phyloP scores from a whole-genome alignment of 2,329 filamentous ascomycete species.

The Calonectria pauciramosa region DNA sequence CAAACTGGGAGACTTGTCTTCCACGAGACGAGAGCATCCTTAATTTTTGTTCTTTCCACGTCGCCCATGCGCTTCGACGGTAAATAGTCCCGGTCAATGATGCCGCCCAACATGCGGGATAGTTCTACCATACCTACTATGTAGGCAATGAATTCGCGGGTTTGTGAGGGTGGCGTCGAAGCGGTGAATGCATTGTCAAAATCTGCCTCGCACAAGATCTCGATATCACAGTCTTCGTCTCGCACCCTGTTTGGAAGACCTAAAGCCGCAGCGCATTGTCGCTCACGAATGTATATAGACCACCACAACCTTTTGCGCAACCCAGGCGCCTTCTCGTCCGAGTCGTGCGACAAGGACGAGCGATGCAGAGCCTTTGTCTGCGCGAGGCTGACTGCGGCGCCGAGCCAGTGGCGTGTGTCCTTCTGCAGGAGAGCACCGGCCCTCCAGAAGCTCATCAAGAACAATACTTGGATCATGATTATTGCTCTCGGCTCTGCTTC shows the following conservation, averaged over 20 bases:
- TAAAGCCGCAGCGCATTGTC: not conserved
- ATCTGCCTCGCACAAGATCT: not conserved
- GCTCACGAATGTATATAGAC: not conserved
- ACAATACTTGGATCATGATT: not conserved
- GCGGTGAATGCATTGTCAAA: not conserved
- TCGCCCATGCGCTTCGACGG: not conserved
- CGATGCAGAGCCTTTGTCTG: not conserved
- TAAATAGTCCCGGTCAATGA: not conserved
- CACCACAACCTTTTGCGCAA: not conserved
- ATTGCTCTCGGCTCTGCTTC: not conserved
- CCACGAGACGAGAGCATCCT: not conserved
- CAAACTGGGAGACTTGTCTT: not conserved
- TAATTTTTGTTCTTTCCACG: not conserved
- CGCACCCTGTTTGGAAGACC: not conserved
- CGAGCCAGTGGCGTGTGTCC: not conserved
- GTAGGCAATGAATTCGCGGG: too few species aligned
- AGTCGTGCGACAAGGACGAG: not conserved
- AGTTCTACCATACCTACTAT: not conserved
- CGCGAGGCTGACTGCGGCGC: not conserved
- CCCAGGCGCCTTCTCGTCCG: not conserved
- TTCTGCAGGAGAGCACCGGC: not conserved
- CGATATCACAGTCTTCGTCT: not conserved
- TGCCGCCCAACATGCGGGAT: not conserved
- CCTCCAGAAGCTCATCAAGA: not conserved
- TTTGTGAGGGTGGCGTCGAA: not conserved